These are phyloP conservation scores for Glycine tomentella DNA, from an alignment of 306 rosid species.

Conservation along the genomic window DNA sequence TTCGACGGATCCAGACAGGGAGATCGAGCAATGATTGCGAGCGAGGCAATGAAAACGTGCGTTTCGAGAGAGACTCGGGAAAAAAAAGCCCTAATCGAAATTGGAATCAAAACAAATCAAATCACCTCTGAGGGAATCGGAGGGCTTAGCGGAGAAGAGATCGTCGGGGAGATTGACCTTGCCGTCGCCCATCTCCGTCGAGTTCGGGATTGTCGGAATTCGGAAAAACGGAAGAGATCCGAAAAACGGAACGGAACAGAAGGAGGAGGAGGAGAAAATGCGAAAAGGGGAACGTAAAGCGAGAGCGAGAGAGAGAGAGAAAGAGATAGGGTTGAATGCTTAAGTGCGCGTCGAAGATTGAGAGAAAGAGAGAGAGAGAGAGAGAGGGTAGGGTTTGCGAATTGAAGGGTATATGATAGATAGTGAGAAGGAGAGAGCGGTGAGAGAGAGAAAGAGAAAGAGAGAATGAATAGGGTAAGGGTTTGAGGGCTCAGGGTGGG, in stretches of 20 bases:
- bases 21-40: conserved; percentile 28
- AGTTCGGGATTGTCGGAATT: conserved; percentile 47
- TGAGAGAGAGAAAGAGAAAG: conserved; percentile 30
- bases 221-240: conserved; percentile 38
- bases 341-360: conserved; percentile 34
- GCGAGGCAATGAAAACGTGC: conserved; percentile 11
- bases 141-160: conserved; percentile 57
- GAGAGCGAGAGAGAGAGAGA: conserved; percentile 1
- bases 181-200: conserved; percentile 57
- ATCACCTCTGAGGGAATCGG: conserved; percentile 62
- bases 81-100: conserved; percentile 43
- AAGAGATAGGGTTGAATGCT: conserved; percentile 20
- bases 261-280: conserved; percentile 11
- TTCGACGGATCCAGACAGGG: conserved; percentile 52
- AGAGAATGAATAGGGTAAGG: conserved; percentile 47
- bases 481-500: conserved; percentile 48
- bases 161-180: conserved; percentile 70
- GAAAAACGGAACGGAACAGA: conserved; percentile 24
- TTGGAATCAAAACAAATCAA: not conserved
- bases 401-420: conserved; percentile 55
- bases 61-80: conserved; percentile 14
- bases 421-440: conserved; percentile 35
- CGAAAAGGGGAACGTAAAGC: conserved; percentile 27
- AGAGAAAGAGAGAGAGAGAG: conserved; percentile 7
- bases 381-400: conserved; percentile 55